These are phyloP conservation scores for Stereum hirsutum DNA, from an alignment of 1,284 basidiomycete genomes.

Conservation along the genomic window DNA sequence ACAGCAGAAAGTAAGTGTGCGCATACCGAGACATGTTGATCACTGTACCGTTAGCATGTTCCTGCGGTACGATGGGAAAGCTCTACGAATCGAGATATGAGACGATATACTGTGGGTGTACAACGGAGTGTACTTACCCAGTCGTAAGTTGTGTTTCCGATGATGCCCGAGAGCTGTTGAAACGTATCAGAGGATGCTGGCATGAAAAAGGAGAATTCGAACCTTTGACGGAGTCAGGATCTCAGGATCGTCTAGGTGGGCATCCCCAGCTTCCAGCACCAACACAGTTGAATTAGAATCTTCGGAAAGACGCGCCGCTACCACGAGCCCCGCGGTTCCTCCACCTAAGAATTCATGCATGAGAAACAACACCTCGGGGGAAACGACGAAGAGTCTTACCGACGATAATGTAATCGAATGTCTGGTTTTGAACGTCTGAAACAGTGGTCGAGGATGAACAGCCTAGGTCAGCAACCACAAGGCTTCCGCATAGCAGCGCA, in stretches of 20 bases:
- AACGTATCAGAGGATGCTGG: no score
- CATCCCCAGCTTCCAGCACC: constrained; percentile 28
- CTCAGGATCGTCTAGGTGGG: constrained; percentile 20
- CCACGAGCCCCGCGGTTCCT: constrained; percentile 15
- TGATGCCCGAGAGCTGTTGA: constrained; percentile 6
- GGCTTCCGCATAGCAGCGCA: no score
- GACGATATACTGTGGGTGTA: background rate
- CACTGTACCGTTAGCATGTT: constrained; percentile 6
- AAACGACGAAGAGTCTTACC: background rate
- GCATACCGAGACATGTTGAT: constrained; percentile 14
- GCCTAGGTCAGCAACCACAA: no score
- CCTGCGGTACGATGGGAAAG: no score
- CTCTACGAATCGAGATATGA: no score
- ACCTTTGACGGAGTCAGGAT: no score
- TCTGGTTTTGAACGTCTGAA: constrained; percentile 7
- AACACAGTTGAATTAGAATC: constrained; percentile 19
- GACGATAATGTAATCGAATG: constrained; percentile 15
- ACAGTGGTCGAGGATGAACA: no score
- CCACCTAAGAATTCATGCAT: constrained; percentile 2
- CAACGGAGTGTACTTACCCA: constrained; percentile 12
- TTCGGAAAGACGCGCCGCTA: constrained; percentile 17
- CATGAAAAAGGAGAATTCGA: no score
- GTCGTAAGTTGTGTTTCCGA: constrained; percentile 18
- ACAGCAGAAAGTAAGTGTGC: background rate
- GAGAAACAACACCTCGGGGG: background rate